phyloP scores from a whole-genome alignment of 148 eudicot species.

The Vaccinium darrowii region DNA sequence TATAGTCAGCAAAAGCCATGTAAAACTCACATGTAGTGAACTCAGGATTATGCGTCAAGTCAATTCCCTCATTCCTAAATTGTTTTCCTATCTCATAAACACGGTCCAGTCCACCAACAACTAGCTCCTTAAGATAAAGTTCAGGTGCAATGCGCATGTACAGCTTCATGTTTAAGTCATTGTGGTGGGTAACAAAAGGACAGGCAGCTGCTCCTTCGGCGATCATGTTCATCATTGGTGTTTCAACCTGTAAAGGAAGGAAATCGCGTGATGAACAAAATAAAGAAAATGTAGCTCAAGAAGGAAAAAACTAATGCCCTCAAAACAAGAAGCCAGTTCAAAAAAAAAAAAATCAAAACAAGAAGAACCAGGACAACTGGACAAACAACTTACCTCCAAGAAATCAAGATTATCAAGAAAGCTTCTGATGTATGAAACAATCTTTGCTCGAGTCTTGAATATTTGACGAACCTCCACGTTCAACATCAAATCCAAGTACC shows the following conservation, averaged over 20 bases:
- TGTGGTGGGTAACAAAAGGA: conserved; percentile 93
- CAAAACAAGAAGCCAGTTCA: too few species aligned
- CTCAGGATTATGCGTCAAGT: conserved; percentile 95
- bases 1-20: conserved; percentile 96
- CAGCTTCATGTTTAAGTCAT: conserved; percentile 83
- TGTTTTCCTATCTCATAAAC: conserved; percentile 97
- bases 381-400: conserved; percentile 56
- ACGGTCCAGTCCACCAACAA: conserved; percentile 91
- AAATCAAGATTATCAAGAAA: conserved; percentile 76
- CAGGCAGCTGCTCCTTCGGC: conserved; percentile 98
- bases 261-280: conserved; percentile 5
- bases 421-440: conserved; percentile 60
- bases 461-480: conserved; percentile 77
- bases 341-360: not conserved
- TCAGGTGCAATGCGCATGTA: conserved; percentile 98
- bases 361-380: not conserved
- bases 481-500: conserved; percentile 89
- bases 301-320: not conserved
- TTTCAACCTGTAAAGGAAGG: conserved; percentile 63
- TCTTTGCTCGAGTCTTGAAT: conserved; percentile 70
- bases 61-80: conserved; percentile 95
- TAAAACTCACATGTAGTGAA: conserved; percentile 97
- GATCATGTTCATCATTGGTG: conserved; percentile 98
- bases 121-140: conserved; percentile 87
- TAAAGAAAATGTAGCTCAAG: not conserved